phyloP scores from a whole-genome alignment of 2,329 filamentous ascomycete genomes.

The Colletotrichum tabaci region DNA sequence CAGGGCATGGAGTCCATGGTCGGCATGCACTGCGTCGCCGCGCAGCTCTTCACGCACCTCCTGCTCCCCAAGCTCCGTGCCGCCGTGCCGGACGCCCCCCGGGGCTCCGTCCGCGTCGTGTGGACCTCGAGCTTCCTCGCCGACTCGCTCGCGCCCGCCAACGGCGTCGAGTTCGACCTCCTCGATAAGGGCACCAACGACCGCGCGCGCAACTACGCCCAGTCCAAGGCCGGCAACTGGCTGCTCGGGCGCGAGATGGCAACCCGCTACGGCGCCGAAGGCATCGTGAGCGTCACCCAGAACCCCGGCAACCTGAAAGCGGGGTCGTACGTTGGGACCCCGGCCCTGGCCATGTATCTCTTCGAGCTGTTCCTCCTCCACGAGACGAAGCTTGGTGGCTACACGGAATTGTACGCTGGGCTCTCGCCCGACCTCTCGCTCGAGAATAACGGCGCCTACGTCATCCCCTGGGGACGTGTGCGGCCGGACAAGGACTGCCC shows the following conservation, averaged over 20 bases:
- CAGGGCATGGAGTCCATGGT: conserved; percentile 54
- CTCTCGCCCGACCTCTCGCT: conserved; percentile 54
- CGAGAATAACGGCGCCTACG: conserved; percentile 49
- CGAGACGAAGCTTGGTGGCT: conserved; percentile 53
- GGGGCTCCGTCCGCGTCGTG: conserved; percentile 49
- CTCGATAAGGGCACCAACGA: conserved; percentile 46
- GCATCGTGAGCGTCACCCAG: conserved; percentile 50
- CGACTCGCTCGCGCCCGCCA: conserved; percentile 46
- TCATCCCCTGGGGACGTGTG: conserved; percentile 51
- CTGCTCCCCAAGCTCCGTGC: conserved; percentile 53
- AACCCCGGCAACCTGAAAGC: conserved; percentile 55
- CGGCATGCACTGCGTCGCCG: conserved; percentile 53
- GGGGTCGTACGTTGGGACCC: conserved; percentile 44
- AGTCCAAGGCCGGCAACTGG: conserved; percentile 55
- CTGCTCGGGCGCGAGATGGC: conserved; percentile 52
- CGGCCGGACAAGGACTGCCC: conserved; percentile 41
- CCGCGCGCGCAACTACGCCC: conserved; percentile 48
- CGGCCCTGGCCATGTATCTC: conserved; percentile 25
- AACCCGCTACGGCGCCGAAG: conserved; percentile 44
- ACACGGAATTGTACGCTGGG: conserved; percentile 58
- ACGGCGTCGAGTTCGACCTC: conserved; percentile 49
- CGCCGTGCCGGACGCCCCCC: conserved; percentile 43
- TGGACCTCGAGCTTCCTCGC: conserved; percentile 51
- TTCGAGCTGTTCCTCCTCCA: conserved; percentile 48
- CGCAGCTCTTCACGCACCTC: conserved; percentile 52